These are phyloP conservation scores for Corchorus olitorius DNA, from an alignment of 345 rosid genomes.

Conservation along the genomic window DNA sequence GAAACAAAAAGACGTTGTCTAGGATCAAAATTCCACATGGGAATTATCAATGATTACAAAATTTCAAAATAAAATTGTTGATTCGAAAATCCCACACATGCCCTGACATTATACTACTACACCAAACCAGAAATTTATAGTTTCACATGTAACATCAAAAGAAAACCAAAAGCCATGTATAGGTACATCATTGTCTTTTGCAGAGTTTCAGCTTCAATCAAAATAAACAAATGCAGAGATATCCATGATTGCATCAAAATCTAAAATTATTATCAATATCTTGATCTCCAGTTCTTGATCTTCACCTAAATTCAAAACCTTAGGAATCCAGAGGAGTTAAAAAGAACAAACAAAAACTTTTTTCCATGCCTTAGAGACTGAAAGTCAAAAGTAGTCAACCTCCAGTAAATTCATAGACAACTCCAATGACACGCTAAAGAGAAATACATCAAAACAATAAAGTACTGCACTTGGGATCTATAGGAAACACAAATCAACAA, in stretches of 20 bases:
- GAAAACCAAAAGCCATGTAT: not conserved
- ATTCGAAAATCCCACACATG: not conserved
- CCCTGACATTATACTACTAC: not conserved
- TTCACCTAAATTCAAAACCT: not conserved
- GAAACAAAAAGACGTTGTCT: constrained; percentile 13
- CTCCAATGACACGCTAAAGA: not conserved
- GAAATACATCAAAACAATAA: not conserved
- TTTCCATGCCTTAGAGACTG: not conserved
- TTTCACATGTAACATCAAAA: not conserved
- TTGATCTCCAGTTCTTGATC: not conserved
- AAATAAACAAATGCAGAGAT: not conserved
- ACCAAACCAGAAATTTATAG: not conserved
- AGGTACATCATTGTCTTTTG: not conserved
- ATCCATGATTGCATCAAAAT: not conserved
- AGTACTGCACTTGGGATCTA: not conserved
- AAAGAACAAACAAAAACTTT: not conserved
- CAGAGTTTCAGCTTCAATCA: not conserved
- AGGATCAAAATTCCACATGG: constrained; percentile 6
- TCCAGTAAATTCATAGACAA: not conserved
- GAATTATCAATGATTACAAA: not conserved
- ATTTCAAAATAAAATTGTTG: not conserved
- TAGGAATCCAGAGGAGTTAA: not conserved
- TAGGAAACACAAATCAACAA: not conserved
- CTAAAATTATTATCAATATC: not conserved
- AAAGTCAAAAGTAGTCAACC: not conserved